Evolutionary conservation across 768 basidiomycete genomes (phyloP).

Genomic region (Cystoderma amianthinum): DNA sequence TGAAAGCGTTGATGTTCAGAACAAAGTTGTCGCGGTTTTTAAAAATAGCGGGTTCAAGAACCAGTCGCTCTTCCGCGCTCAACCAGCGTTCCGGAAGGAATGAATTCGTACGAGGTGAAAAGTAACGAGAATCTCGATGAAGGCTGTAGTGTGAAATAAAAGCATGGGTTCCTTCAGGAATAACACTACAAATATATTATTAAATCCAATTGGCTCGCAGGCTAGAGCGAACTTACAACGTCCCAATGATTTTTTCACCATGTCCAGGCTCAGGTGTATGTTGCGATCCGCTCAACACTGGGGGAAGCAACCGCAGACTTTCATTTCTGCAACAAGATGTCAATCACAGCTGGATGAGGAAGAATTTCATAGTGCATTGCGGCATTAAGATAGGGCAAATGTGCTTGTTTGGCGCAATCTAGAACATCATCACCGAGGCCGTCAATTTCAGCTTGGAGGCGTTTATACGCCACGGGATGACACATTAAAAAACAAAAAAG

Average conservation of each 20-base stretch:
- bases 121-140: constrained; percentile 39
- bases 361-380: constrained; percentile 20
- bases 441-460: constrained; percentile 28
- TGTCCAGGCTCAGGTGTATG: constrained; percentile 26
- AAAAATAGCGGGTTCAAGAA: constrained; percentile 27
- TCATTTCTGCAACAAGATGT: too few relatives aligned
- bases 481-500: constrained; percentile 25
- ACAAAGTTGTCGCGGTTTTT: constrained; percentile 8
- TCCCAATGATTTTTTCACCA: constrained; percentile 29
- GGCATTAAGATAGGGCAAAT: constrained; percentile 27
- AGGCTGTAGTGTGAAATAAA: constrained; percentile 35
- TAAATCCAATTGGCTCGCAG: neutral
- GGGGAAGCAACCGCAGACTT: constrained; percentile 39
- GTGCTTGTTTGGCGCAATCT: constrained; percentile 17
- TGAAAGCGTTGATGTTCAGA: constrained; percentile 25
- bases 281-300: constrained; percentile 40
- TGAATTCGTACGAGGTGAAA: constrained; percentile 33
- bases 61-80: constrained; percentile 9
- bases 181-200: constrained; percentile 20
- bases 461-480: constrained; percentile 23
- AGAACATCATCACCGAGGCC: constrained; percentile 14
- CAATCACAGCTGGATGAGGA: too few relatives aligned
- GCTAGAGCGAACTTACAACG: constrained; percentile 27
- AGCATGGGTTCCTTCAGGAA: constrained; percentile 36
- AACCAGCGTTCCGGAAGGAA: constrained; percentile 39